Percentiles rank a stretch among this genome's conserved stretches.
phyloP scores from a whole-genome alignment of 257 asterid species.

The Verbascum thapsus region DNA sequence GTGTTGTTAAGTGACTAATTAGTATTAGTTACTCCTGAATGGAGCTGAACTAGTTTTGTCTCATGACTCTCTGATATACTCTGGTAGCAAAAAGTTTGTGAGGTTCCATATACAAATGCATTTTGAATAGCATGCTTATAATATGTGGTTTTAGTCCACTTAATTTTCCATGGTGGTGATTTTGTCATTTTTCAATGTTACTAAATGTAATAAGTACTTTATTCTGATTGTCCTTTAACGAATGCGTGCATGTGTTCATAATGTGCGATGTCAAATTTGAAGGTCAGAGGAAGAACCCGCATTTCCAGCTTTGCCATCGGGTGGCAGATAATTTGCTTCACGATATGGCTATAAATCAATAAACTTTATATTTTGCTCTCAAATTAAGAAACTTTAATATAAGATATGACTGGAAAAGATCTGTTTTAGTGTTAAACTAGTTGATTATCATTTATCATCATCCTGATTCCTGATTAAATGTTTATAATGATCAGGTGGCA shows the following conservation, averaged over 20 bases:
- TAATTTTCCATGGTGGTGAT: constrained; percentile 12
- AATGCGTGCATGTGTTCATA: neutral
- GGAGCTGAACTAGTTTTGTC: constrained; percentile 21
- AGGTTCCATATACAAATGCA: too few relatives aligned
- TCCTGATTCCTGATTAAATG: constrained; percentile 36
- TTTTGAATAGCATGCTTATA: constrained; percentile 2
- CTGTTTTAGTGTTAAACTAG: constrained; percentile 20
- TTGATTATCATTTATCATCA: constrained; percentile 19
- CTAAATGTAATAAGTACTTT: neutral
- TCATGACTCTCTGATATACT: too few relatives aligned
- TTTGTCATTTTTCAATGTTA: constrained; percentile 18
- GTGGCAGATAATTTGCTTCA: neutral
- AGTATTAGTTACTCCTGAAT: constrained; percentile 6
- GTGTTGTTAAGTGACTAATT: constrained; percentile 16
- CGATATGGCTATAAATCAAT: neutral
- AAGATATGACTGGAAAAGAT: neutral
- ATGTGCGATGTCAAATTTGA: constrained; percentile 10
- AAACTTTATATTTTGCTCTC: too few relatives aligned
- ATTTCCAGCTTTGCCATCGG: neutral
- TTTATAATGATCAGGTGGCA: constrained; percentile 70
- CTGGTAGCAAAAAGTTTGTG: constrained; percentile 10
- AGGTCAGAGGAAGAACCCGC: constrained; percentile 13
- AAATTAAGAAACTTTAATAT: neutral
- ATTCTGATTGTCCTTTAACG: neutral
- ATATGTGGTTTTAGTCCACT: constrained; percentile 9